A percentile compares a stretch with the other conserved stretches of the same genome.
Conservation (phyloP, 768 basidiomycete genomes). For the Leccinum subgranulosum region DNA sequence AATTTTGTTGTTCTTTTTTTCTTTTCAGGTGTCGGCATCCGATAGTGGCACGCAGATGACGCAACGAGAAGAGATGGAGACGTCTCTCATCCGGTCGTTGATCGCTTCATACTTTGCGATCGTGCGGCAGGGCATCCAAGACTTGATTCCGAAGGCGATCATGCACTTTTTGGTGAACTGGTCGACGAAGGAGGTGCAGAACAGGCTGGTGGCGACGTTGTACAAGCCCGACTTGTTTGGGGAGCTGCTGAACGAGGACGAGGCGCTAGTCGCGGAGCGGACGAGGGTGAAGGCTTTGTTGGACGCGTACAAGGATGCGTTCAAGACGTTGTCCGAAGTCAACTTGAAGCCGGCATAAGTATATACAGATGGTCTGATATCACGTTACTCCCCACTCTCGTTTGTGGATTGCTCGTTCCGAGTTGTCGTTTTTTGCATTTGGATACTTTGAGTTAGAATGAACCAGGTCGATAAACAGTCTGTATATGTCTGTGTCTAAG, state of each 20-base stretch:
- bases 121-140: constrained; percentile 94
- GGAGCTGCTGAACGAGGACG: constrained; percentile 93
- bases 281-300: constrained; percentile 90
- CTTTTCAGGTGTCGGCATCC: constrained; percentile 49
- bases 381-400: not conserved
- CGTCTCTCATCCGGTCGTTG: constrained; percentile 87
- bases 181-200: constrained; percentile 96
- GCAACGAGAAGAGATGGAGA: constrained; percentile 94
- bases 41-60: constrained; percentile 64
- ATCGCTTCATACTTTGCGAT: constrained; percentile 96
- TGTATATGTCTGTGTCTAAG: constrained; percentile 2
- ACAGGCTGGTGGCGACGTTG: constrained; percentile 87
- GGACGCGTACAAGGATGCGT: constrained; percentile 95
- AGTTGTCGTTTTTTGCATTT: not conserved
- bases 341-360: constrained; percentile 60
- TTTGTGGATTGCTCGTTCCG: not conserved
- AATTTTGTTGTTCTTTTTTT: not conserved
- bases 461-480: not conserved
- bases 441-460: not conserved
- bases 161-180: constrained; percentile 98
- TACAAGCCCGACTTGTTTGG: constrained; percentile 94
- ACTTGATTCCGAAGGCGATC: constrained; percentile 95
- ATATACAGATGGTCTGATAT: not conserved
- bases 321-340: constrained; percentile 82
- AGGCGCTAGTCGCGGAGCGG: constrained; percentile 90